Conservation (phyloP, 2,329 filamentous ascomycete species). For the Eutypella sp. region DNA sequence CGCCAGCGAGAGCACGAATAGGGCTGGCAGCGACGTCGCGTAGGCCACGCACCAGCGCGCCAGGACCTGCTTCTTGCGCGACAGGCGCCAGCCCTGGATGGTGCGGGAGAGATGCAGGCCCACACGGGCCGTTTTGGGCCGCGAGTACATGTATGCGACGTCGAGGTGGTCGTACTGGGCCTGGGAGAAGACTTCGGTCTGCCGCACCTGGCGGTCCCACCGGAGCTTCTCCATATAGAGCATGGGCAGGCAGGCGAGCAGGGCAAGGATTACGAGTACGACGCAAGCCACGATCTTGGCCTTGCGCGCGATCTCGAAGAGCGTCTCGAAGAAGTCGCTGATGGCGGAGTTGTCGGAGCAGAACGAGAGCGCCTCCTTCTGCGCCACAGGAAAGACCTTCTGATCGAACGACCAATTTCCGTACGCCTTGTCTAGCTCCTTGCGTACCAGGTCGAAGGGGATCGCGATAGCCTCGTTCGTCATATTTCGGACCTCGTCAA, state of each 20-base stretch:
- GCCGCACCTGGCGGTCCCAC: slow-evolving; percentile 68
- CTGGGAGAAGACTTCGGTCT: slow-evolving; percentile 59
- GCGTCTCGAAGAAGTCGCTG: slow-evolving; percentile 72
- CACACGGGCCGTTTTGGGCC: slow-evolving; percentile 67
- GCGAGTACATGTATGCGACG: slow-evolving; percentile 79
- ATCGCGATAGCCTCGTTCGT: slow-evolving; percentile 68
- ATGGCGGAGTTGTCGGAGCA: slow-evolving; percentile 83
- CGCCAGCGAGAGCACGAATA: slow-evolving; percentile 82
- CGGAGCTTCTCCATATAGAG: slow-evolving; percentile 73
- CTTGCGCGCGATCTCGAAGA: slow-evolving; percentile 61
- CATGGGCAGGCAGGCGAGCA: slow-evolving; percentile 73
- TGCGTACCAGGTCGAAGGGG: slow-evolving; percentile 77
- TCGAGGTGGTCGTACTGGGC: slow-evolving; percentile 77
- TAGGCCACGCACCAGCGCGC: slow-evolving; percentile 83
- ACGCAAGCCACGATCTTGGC: slow-evolving; percentile 72
- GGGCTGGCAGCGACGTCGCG: slow-evolving; percentile 73
- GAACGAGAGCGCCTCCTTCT: slow-evolving; percentile 78
- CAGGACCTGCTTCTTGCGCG: slow-evolving; percentile 56
- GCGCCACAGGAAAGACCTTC: slow-evolving; percentile 72
- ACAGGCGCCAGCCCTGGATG: slow-evolving; percentile 46
- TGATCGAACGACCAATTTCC: slow-evolving; percentile 73
- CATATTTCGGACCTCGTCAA: slow-evolving; percentile 76
- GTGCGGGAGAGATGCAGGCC: slow-evolving; percentile 66
- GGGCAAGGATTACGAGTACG: slow-evolving; percentile 65
- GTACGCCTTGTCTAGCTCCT: slow-evolving; percentile 65